Evolutionary conservation across 768 basidiomycete genomes (phyloP).

Genomic region (Leucosporidium scottii): DNA sequence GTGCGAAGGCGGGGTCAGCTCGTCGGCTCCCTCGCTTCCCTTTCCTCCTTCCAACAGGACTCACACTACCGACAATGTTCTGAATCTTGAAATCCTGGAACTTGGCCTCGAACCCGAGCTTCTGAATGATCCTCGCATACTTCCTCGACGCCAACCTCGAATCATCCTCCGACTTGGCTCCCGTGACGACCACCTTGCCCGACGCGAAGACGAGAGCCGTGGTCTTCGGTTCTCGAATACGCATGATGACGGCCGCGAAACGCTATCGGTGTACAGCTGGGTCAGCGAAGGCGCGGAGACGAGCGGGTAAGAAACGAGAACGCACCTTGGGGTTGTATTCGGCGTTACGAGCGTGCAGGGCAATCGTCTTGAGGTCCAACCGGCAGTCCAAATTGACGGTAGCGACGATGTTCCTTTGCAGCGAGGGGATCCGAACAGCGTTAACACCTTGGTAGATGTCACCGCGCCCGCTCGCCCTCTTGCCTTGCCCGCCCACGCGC

Average conservation of each 20-base stretch:
- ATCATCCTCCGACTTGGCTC: slow-evolving; percentile 98
- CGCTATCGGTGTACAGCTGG: slow-evolving; percentile 66
- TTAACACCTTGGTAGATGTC: slow-evolving; percentile 11
- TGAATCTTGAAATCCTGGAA: slow-evolving; percentile 99
- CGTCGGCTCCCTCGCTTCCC: not conserved
- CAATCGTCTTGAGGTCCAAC: slow-evolving; percentile 95
- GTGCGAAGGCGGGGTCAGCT: not conserved
- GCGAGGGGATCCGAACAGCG: slow-evolving; percentile 11
- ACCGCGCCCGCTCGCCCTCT: not conserved
- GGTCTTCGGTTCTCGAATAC: slow-evolving; percentile 98
- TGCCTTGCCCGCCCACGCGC: not conserved
- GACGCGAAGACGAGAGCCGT: slow-evolving; percentile 99
- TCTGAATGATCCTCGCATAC: slow-evolving; percentile 98
- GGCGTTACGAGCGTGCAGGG: slow-evolving; percentile 92
- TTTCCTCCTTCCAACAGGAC: not conserved
- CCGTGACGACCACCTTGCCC: slow-evolving; percentile 99
- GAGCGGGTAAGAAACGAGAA: not conserved
- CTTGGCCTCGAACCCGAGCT: slow-evolving; percentile 97
- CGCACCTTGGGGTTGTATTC: slow-evolving; percentile 99
- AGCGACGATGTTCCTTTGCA: slow-evolving; percentile 74
- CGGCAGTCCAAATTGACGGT: slow-evolving; percentile 97
- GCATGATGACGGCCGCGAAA: slow-evolving; percentile 99
- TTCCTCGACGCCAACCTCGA: slow-evolving; percentile 93
- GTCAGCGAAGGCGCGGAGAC: slow-evolving; percentile 46
- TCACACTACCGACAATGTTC: slow-evolving; percentile 82